Percentiles rank a stretch among this genome's conserved stretches.
phyloP scores from a whole-genome alignment of 2,329 filamentous ascomycete genomes.

The Lasiodiplodia citricola region DNA sequence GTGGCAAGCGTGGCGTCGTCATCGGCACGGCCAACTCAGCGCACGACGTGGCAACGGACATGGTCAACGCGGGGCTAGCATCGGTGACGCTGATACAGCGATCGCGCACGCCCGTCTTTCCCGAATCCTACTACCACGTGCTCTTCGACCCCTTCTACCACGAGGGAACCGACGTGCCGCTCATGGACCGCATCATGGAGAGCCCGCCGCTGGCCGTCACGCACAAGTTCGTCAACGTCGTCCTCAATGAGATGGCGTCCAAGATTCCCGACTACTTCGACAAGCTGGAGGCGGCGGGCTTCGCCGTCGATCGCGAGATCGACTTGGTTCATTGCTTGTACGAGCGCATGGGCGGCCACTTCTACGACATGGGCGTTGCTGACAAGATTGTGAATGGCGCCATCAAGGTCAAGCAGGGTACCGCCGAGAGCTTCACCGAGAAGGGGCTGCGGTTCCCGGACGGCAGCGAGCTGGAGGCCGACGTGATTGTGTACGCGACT shows the following conservation, averaged over 20 bases:
- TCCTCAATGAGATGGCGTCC: constrained; percentile 35
- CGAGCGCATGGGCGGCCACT: constrained; percentile 54
- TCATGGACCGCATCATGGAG: constrained; percentile 32
- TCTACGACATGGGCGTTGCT: constrained; percentile 54
- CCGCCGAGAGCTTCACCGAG: constrained; percentile 44
- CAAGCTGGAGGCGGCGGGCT: constrained; percentile 49
- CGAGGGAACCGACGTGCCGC: constrained; percentile 36
- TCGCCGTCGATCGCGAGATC: constrained; percentile 47
- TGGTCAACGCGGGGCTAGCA: constrained; percentile 48
- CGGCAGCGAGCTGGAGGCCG: constrained; percentile 49
- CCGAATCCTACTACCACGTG: constrained; percentile 30
- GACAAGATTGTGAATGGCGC: constrained; percentile 50
- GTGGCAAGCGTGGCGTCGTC: constrained; percentile 52
- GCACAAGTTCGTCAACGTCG: constrained; percentile 34
- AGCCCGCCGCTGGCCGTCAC: neutral
- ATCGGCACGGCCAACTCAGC: constrained; percentile 57
- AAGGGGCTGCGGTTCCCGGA: constrained; percentile 52
- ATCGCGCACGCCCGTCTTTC: constrained; percentile 46
- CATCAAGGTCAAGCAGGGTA: constrained; percentile 52
- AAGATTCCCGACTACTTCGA: constrained; percentile 47
- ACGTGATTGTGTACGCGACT: constrained; percentile 55
- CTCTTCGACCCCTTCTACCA: constrained; percentile 29
- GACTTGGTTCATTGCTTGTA: constrained; percentile 44
- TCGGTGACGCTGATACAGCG: constrained; percentile 56
- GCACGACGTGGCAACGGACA: constrained; percentile 57